phyloP scores from a whole-genome alignment of 2,329 filamentous ascomycete genomes.

The Colletotrichum simmondsii region DNA sequence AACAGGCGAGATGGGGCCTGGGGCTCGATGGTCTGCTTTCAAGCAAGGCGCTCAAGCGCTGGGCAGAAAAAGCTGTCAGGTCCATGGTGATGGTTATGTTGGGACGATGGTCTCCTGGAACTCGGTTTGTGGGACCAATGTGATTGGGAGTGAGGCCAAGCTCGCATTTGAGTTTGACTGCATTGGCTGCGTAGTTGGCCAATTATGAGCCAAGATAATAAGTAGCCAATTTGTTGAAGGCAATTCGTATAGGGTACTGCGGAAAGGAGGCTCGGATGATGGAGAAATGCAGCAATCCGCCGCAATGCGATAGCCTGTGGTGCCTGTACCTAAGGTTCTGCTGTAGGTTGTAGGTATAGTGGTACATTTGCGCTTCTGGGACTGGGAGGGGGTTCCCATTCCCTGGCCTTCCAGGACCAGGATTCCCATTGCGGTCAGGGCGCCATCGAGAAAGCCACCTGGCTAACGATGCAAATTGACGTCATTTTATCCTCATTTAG shows the following conservation, averaged over 20 bases:
- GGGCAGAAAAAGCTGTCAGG: background rate
- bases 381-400: background rate
- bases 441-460: constrained; percentile 1
- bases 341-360: background rate
- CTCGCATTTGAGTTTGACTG: background rate
- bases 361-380: background rate
- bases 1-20: background rate
- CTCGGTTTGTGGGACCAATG: background rate
- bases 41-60: background rate
- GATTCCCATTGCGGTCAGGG: background rate
- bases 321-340: too few relatives aligned
- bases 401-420: background rate
- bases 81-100: background rate
- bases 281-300: background rate
- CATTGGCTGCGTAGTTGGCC: background rate
- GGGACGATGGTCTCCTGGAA: background rate
- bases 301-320: background rate
- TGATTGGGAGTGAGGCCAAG: background rate
- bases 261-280: background rate
- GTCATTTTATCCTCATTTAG: constrained; percentile 13
- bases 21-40: background rate
- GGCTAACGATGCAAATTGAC: constrained; percentile 13
- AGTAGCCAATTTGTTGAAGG: background rate
- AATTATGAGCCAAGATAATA: background rate
- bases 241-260: background rate